These are phyloP conservation scores for Evansstolkia leycettana DNA, from an alignment of 495 filamentous ascomycete species.

Conservation along the genomic window DNA sequence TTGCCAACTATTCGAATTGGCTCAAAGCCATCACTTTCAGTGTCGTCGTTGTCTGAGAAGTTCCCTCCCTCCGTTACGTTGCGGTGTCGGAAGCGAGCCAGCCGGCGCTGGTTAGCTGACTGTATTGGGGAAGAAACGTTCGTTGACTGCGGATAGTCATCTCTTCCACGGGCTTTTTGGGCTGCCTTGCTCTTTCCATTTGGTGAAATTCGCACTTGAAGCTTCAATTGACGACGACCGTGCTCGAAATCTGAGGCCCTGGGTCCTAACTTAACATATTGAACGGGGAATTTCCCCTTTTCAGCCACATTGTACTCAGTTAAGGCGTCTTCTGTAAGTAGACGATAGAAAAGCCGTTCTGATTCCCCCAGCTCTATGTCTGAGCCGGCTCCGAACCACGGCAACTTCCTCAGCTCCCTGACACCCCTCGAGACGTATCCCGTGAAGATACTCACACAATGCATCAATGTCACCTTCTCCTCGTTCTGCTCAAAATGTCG, in stretches of 20 bases:
- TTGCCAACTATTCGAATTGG: slow-evolving; percentile 34
- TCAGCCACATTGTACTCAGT: slow-evolving; percentile 46
- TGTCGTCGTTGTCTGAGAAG: slow-evolving; percentile 28
- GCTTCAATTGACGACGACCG: slow-evolving; percentile 39
- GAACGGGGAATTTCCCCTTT: slow-evolving; percentile 42
- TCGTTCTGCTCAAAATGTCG: slow-evolving; percentile 36
- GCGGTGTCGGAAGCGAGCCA: slow-evolving; percentile 17
- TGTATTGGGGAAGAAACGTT: slow-evolving; percentile 76
- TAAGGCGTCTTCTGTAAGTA: slow-evolving; percentile 51
- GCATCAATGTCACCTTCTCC: slow-evolving; percentile 37
- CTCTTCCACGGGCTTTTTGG: slow-evolving; percentile 11
- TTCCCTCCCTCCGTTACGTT: slow-evolving; percentile 20
- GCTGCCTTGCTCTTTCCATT: slow-evolving; percentile 28
- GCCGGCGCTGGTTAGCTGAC: slow-evolving; percentile 35
- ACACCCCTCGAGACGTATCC: slow-evolving; percentile 40
- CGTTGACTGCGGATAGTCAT: slow-evolving; percentile 53
- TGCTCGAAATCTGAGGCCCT: slow-evolving; percentile 39
- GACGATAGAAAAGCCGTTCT: slow-evolving; percentile 51
- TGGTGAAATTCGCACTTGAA: slow-evolving; percentile 47
- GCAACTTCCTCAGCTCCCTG: slow-evolving; percentile 33
- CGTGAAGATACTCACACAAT: slow-evolving; percentile 48
- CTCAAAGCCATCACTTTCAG: slow-evolving; percentile 53
- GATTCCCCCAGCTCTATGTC: slow-evolving; percentile 45
- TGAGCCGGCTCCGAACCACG: slow-evolving; percentile 42
- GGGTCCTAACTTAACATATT: slow-evolving; percentile 46